A percentile compares a stretch with the other conserved stretches of the same genome.
phyloP scores from a whole-genome alignment of 169 alveolate species.

The Plasmodium yoelii region DNA sequence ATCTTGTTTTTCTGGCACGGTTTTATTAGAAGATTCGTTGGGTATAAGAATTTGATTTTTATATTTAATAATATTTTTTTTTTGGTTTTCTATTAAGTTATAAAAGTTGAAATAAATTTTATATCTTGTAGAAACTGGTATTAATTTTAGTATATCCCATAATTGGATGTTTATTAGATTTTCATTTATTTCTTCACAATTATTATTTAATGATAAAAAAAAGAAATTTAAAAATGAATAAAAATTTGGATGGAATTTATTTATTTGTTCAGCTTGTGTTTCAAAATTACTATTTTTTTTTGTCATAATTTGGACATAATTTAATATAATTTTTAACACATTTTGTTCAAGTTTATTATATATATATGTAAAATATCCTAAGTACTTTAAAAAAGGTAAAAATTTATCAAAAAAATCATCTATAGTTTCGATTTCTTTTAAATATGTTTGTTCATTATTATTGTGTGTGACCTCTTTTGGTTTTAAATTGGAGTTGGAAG shows the following conservation, averaged over 20 bases:
- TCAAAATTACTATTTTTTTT: background rate
- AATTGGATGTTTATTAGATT: constrained; percentile 7
- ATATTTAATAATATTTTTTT: constrained; percentile 9
- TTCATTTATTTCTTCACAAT: constrained; percentile 7
- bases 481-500: too few relatives aligned
- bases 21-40: background rate
- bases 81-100: constrained; percentile 15
- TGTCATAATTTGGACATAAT: constrained; percentile 15
- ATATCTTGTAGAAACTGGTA: constrained; percentile 48
- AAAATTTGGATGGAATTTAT: too few relatives aligned
- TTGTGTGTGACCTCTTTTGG: background rate
- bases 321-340: background rate
- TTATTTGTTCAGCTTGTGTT: background rate
- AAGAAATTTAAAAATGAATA: background rate
- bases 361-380: constrained; percentile 38
- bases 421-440: constrained; percentile 17
- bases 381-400: constrained; percentile 6
- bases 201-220: constrained; percentile 22
- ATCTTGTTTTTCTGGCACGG: background rate
- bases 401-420: constrained; percentile 24
- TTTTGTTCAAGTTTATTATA: constrained; percentile 18
- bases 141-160: constrained; percentile 28
- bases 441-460: constrained; percentile 4
- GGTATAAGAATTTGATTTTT: background rate
- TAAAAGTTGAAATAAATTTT: constrained; percentile 38